A percentile compares a stretch with the other conserved stretches of the same genome.
Evolutionary conservation across 441 rosid genomes (phyloP).

Genomic region (Corymbia citriodora): DNA sequence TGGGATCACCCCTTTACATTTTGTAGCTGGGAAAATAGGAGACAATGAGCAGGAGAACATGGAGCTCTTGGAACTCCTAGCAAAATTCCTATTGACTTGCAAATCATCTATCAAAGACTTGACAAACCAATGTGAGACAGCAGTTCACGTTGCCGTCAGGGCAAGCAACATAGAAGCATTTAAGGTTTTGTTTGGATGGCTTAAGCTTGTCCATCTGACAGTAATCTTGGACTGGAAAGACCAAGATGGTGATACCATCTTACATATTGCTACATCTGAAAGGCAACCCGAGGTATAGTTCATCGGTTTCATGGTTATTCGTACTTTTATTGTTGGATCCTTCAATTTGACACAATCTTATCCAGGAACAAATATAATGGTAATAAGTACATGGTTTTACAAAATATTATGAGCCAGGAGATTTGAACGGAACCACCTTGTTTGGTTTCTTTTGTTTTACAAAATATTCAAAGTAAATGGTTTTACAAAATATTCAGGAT

Average conservation of each 20-base stretch:
- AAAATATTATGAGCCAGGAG: background rate
- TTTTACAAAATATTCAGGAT: no score
- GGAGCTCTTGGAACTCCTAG: no score
- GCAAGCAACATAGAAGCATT: background rate
- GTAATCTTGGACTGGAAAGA: background rate
- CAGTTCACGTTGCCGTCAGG: no score
- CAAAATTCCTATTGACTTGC: no score
- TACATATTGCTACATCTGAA: background rate
- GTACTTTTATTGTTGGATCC: background rate
- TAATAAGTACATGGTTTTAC: background rate
- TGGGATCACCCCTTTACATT: no score
- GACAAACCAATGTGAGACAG: no score
- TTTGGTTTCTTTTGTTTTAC: background rate
- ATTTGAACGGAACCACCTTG: background rate
- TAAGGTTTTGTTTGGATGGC: background rate
- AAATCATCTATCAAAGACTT: no score
- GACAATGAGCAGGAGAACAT: no score
- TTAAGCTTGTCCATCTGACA: background rate
- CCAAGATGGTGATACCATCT: background rate
- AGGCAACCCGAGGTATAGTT: accelerated
- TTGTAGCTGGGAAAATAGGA: no score
- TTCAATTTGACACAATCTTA: background rate
- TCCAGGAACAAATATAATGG: background rate
- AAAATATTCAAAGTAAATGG: no score
- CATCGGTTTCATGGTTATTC: background rate